A percentile compares a stretch with the other conserved stretches of the same genome.
Conservation (phyloP, 352 stramenopile genomes). For the Globisporangium nagaii region DNA sequence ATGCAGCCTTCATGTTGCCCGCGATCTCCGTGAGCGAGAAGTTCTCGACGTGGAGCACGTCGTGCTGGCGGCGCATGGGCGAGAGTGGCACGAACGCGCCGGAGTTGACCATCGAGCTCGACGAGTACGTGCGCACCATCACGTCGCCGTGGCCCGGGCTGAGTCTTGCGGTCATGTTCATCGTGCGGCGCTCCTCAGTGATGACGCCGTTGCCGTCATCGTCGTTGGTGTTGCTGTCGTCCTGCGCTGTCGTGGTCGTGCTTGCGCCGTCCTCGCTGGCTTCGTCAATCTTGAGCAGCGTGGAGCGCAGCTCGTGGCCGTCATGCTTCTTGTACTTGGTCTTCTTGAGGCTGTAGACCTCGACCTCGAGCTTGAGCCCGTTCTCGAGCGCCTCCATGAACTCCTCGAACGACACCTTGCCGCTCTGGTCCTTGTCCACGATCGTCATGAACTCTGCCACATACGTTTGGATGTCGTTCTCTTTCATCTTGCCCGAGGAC, state of each 20-base stretch:
- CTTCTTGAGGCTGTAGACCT: slow-evolving; percentile 62
- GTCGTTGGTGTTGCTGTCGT: not conserved
- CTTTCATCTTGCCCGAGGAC: slow-evolving; percentile 57
- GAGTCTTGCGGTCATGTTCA: slow-evolving; percentile 5
- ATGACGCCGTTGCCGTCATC: not conserved
- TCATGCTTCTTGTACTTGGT: slow-evolving; percentile 14
- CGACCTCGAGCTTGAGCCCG: slow-evolving; percentile 69
- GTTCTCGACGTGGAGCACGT: slow-evolving; percentile 38
- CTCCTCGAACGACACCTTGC: slow-evolving; percentile 76
- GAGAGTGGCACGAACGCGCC: slow-evolving; percentile 12
- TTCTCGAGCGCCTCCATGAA: slow-evolving; percentile 75
- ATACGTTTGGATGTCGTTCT: slow-evolving; percentile 66
- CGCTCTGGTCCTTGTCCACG: slow-evolving; percentile 57
- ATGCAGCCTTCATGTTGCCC: slow-evolving; percentile 29
- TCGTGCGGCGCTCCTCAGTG: not conserved
- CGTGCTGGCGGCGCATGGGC: slow-evolving; percentile 29
- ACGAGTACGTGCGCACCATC: slow-evolving; percentile 10
- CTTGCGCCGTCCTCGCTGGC: not conserved
- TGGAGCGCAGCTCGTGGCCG: not conserved
- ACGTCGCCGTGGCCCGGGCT: slow-evolving; percentile 6
- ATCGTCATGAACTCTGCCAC: slow-evolving; percentile 68
- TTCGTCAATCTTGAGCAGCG: not conserved
- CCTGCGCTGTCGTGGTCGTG: not conserved
- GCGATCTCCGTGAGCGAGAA: slow-evolving; percentile 36
- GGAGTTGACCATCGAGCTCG: not conserved